phyloP scores from a whole-genome alignment of 108 stramenopile genomes.

The Skeletonema potamos region DNA sequence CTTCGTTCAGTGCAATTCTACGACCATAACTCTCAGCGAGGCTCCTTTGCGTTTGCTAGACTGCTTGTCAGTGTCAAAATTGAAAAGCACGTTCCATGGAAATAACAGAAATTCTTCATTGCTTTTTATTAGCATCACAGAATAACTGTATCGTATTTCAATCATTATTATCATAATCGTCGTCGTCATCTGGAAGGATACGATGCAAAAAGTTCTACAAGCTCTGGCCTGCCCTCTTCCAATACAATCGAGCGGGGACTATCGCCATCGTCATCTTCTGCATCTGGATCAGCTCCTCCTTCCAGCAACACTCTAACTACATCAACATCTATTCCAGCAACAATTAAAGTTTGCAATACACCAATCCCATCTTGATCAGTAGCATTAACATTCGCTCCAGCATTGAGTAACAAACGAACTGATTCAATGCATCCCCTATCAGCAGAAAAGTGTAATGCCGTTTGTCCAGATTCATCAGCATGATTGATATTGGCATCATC shows the following conservation, averaged over 20 bases:
- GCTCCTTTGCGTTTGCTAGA: conserved; percentile 78
- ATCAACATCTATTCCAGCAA: conserved; percentile 66
- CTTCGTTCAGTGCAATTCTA: conserved; percentile 73
- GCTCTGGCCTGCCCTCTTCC: conserved; percentile 57
- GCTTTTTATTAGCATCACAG: background rate
- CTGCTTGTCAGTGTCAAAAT: conserved; percentile 66
- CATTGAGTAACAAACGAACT: conserved; percentile 53
- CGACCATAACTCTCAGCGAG: conserved; percentile 69
- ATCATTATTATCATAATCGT: background rate
- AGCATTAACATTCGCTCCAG: conserved; percentile 71
- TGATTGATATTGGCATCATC: conserved; percentile 43
- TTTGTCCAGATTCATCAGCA: conserved; percentile 67
- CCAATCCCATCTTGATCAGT: conserved; percentile 74
- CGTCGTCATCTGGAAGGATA: conserved; percentile 2
- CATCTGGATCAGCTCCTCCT: conserved; percentile 77
- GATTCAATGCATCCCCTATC: conserved; percentile 69
- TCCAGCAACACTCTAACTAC: conserved; percentile 54
- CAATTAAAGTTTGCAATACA: conserved; percentile 77
- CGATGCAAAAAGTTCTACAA: conserved; percentile 46
- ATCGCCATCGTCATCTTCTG: conserved; percentile 79
- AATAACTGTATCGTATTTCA: background rate
- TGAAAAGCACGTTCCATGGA: background rate
- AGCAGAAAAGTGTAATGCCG: conserved; percentile 78
- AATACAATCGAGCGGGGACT: conserved; percentile 63
- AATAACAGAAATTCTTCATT: background rate